Conservation (phyloP, 306 rosid species). For the Trichosanthes truncata region DNA sequence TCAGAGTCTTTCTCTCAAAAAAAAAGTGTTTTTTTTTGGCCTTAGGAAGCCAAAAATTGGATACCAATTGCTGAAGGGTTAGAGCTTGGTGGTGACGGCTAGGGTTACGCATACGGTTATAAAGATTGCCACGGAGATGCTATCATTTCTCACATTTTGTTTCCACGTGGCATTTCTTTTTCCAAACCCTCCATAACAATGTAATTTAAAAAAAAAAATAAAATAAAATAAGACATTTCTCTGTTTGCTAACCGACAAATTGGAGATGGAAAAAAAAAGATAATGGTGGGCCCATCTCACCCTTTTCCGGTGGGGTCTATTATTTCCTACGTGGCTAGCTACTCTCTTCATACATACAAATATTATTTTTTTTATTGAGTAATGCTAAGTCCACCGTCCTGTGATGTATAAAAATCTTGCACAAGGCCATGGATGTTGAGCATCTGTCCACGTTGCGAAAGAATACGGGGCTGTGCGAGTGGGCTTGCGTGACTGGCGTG, state of each 20-base stretch:
- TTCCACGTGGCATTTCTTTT: conserved; percentile 10
- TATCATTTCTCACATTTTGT: not conserved
- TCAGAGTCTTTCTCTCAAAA: not conserved
- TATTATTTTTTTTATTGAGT: not conserved
- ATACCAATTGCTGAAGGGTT: conserved; percentile 1
- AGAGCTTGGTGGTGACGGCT: conserved; percentile 20
- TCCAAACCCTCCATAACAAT: not conserved
- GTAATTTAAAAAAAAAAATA: too few relatives aligned
- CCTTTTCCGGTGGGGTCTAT: not conserved
- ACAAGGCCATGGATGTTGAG: not conserved
- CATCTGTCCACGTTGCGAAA: not conserved
- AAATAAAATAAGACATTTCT: not conserved
- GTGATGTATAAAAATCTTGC: not conserved
- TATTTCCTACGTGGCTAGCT: conserved; percentile 6
- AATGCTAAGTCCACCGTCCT: not conserved
- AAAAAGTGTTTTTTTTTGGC: not conserved
- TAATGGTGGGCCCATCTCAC: conserved; percentile 5
- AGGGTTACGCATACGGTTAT: conserved; percentile 22
- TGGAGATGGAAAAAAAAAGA: not conserved
- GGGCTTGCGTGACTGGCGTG: conserved; percentile 7
- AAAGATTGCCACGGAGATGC: not conserved
- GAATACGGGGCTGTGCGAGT: not conserved
- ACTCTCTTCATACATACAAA: not conserved
- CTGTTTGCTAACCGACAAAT: not conserved
- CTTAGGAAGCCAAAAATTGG: not conserved